Evolutionary conservation across 176 grass and related monocot species (phyloP).

Genomic region (Eragrostis nindensis): DNA sequence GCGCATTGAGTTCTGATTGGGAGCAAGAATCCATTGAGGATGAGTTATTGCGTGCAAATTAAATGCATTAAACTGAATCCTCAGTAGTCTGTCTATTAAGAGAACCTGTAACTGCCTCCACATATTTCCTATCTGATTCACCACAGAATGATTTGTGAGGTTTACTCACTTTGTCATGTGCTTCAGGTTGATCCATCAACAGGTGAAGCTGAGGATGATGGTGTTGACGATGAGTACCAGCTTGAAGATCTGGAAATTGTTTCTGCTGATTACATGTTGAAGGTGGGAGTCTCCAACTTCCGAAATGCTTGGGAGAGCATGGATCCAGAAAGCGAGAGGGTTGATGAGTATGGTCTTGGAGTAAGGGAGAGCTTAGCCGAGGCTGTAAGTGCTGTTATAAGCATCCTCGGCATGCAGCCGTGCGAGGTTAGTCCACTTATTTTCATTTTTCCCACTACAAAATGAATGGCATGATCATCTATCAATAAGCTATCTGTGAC

Average conservation of each 20-base stretch:
- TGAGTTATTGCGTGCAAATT: neutral
- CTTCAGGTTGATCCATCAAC: slow-evolving; percentile 84
- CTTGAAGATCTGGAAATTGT: slow-evolving; percentile 91
- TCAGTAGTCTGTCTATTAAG: neutral
- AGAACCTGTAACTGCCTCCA: neutral
- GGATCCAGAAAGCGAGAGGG: slow-evolving; percentile 75
- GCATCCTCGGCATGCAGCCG: slow-evolving; percentile 95
- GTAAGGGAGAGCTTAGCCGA: slow-evolving; percentile 84
- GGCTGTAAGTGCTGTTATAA: slow-evolving; percentile 84
- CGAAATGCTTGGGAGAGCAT: slow-evolving; percentile 96
- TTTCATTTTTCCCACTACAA: neutral
- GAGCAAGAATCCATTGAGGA: neutral
- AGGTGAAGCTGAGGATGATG: slow-evolving; percentile 92
- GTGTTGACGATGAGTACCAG: slow-evolving; percentile 98
- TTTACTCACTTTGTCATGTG: slow-evolving; percentile 22
- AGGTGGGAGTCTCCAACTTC: slow-evolving; percentile 93
- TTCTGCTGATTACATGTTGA: slow-evolving; percentile 92
- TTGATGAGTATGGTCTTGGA: slow-evolving; percentile 95
- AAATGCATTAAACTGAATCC: neutral
- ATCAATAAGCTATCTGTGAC: neutral
- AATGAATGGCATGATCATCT: neutral
- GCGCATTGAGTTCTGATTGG: neutral
- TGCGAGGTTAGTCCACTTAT: slow-evolving; percentile 72
- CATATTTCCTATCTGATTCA: neutral
- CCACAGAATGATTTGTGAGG: neutral